Percentiles rank a stretch among this genome's conserved stretches.
These are phyloP conservation scores for Neopestalotiopsis rosae DNA, from an alignment of 2,329 filamentous ascomycete genomes.

Conservation along the genomic window DNA sequence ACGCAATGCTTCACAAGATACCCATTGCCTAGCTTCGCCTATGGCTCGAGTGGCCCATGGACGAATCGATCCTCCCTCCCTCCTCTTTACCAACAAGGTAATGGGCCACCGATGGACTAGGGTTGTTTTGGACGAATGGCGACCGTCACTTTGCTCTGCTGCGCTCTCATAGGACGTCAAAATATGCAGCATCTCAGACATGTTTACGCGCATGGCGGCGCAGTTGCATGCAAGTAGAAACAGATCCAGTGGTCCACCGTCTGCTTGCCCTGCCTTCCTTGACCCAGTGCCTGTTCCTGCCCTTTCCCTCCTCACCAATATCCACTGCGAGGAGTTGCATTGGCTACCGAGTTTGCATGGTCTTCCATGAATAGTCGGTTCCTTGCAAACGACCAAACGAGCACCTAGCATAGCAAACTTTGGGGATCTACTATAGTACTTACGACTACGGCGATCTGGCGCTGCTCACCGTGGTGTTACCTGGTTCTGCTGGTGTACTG, in stretches of 20 bases:
- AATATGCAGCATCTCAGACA: slow-evolving; percentile 46
- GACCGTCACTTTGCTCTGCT: slow-evolving; percentile 34
- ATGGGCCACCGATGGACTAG: slow-evolving; percentile 28
- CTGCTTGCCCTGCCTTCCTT: neutral
- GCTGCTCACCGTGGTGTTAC: neutral
- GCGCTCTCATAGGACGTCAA: slow-evolving; percentile 45
- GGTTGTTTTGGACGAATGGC: slow-evolving; percentile 40
- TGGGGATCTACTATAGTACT: neutral
- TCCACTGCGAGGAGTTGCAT: neutral
- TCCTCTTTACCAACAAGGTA: slow-evolving; percentile 29
- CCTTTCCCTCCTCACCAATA: neutral
- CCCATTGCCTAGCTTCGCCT: neutral
- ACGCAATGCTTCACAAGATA: slow-evolving; percentile 9
- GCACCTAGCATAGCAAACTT: neutral
- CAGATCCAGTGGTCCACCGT: neutral
- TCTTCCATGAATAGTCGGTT: slow-evolving; percentile 14
- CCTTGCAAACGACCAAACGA: slow-evolving; percentile 8
- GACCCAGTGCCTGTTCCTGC: slow-evolving; percentile 15
- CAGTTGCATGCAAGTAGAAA: slow-evolving; percentile 38
- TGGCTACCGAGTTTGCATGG: neutral
- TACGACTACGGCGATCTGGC: neutral
- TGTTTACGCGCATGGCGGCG: slow-evolving; percentile 50
- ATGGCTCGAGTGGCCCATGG: slow-evolving; percentile 3
- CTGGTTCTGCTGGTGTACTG: neutral
- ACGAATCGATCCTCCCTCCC: neutral